These are phyloP conservation scores for Discostella pseudostelligera DNA, from an alignment of 108 stramenopile genomes.

Conservation along the genomic window DNA sequence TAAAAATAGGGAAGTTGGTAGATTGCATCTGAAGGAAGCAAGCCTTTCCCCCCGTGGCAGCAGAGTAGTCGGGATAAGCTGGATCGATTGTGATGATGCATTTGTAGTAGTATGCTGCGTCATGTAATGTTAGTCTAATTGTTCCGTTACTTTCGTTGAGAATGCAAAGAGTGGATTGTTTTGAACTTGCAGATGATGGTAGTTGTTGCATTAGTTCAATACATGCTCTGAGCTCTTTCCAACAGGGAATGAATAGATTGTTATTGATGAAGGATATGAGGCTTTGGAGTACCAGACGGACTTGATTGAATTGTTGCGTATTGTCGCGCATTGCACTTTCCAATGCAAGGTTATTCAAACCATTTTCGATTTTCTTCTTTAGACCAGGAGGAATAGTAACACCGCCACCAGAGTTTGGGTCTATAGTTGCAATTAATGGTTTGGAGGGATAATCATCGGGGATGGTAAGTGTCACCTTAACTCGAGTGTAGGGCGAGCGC, in stretches of 20 bases:
- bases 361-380: slow-evolving; percentile 55
- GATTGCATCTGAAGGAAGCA: slow-evolving; percentile 36
- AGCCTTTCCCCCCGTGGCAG: slow-evolving; percentile 23
- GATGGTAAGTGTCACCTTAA: slow-evolving; percentile 47
- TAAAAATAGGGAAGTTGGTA: slow-evolving; percentile 50
- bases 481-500: slow-evolving; percentile 46
- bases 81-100: slow-evolving; percentile 44
- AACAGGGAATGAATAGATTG: slow-evolving; percentile 51
- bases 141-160: slow-evolving; percentile 43
- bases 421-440: slow-evolving; percentile 36
- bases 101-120: slow-evolving; percentile 38
- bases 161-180: slow-evolving; percentile 27
- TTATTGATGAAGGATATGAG: slow-evolving; percentile 41
- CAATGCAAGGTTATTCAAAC: slow-evolving; percentile 16
- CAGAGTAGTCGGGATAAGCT: slow-evolving; percentile 45
- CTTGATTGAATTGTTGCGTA: slow-evolving; percentile 31
- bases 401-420: slow-evolving; percentile 4
- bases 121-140: slow-evolving; percentile 33
- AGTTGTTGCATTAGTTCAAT: slow-evolving; percentile 28
- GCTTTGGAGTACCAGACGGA: slow-evolving; percentile 26
- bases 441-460: slow-evolving; percentile 46
- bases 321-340: slow-evolving; percentile 4
- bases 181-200: not conserved
- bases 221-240: slow-evolving; percentile 50
- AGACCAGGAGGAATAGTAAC: slow-evolving; percentile 46